Evolutionary conservation across 2,329 filamentous ascomycete species (phyloP).

Genomic region (Alternaria alternata): DNA sequence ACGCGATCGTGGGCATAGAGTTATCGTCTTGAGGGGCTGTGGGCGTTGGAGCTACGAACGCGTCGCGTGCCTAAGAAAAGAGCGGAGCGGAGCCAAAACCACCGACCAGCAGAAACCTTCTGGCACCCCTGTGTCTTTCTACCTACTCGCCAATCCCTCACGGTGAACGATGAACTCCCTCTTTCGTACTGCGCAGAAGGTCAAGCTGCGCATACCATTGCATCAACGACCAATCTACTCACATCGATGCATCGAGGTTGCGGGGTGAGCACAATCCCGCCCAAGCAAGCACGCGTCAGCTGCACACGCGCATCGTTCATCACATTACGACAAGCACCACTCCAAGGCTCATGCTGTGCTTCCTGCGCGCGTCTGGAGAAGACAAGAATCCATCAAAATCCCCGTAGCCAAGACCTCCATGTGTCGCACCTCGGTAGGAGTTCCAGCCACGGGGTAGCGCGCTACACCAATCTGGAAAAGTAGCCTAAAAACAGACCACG

Average conservation of each 20-base stretch:
- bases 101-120: background rate
- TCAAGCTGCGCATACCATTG: background rate
- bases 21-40: background rate
- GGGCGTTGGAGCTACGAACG: background rate
- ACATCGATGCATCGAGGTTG: background rate
- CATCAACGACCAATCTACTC: background rate
- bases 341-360: slow-evolving; percentile 14
- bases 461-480: slow-evolving; percentile 24
- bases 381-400: slow-evolving; percentile 9
- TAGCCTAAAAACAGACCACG: slow-evolving; percentile 25
- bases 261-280: slow-evolving; percentile 7
- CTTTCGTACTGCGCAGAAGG: background rate
- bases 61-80: background rate
- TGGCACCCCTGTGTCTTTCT: background rate
- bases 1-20: background rate
- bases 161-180: background rate
- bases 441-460: slow-evolving; percentile 21
- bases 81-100: background rate
- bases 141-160: background rate
- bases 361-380: slow-evolving; percentile 15
- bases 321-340: slow-evolving; percentile 27
- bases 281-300: slow-evolving; percentile 29
- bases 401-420: slow-evolving; percentile 28
- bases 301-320: slow-evolving; percentile 23
- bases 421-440: slow-evolving; percentile 45